A percentile compares a stretch with the other conserved stretches of the same genome.
These are phyloP conservation scores for Fibroporia radiculosa DNA, from an alignment of 768 basidiomycete genomes.

Conservation along the genomic window DNA sequence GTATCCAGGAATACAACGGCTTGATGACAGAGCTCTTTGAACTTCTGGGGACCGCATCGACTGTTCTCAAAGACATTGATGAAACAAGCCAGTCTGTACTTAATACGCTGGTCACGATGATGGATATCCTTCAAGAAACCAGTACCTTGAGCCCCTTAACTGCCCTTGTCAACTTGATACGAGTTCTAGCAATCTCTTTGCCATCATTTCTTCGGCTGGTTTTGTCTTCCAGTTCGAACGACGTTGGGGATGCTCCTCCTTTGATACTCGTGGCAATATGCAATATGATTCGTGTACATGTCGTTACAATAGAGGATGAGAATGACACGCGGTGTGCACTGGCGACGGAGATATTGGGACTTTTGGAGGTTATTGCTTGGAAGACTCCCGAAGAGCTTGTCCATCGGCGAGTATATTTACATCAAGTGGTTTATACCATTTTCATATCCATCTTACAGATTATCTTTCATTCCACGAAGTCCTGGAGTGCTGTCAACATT, in stretches of 20 bases:
- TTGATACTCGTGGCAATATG: conserved; percentile 34
- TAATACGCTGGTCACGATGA: conserved; percentile 15
- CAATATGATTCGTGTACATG: conserved; percentile 33
- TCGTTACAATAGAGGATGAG: conserved; percentile 23
- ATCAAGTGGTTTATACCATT: conserved; percentile 3
- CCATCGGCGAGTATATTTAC: conserved; percentile 20
- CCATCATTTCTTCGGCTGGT: conserved; percentile 29
- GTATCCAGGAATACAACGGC: conserved; percentile 29
- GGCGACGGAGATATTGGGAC: conserved; percentile 32
- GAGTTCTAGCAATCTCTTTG: conserved; percentile 38
- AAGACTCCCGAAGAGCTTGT: conserved; percentile 35
- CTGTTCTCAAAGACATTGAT: conserved; percentile 5
- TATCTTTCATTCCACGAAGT: conserved; percentile 31
- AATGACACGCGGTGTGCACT: conserved; percentile 22
- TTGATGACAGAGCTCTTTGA: conserved; percentile 39
- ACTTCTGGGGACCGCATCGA: conserved; percentile 29
- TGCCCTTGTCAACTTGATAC: conserved; percentile 47
- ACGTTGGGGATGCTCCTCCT: conserved; percentile 20
- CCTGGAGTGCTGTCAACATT: conserved; percentile 38
- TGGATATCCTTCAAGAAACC: conserved; percentile 9
- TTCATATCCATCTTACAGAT: conserved; percentile 23
- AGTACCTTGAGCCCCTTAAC: conserved; percentile 37
- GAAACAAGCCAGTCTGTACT: conserved; percentile 10
- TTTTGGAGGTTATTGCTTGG: conserved; percentile 51
- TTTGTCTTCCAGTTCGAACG: conserved; percentile 7